Base-by-base conservation (phyloP, 164 flowering plant species). In the Akebia trifoliata region DNA sequence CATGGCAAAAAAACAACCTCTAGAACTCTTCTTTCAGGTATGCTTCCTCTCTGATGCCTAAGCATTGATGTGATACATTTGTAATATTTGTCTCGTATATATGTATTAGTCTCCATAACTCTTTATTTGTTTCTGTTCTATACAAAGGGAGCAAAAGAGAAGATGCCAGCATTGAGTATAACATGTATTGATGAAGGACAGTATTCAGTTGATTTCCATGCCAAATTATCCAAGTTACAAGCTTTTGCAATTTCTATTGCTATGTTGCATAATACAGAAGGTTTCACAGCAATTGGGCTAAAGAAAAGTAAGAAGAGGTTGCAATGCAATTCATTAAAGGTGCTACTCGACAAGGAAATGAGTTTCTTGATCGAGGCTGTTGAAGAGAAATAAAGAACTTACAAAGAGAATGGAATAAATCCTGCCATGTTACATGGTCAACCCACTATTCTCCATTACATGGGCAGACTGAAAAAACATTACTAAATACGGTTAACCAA, bases 231-330 rank as follows among this genome's bases (percentile, higher is more conserved):
- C 15, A 55, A 82, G n/a, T 58, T 93, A 57, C 97, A 93, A 65
- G 97, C 97, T 52, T 86, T 93, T 69, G 82, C 93, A 56, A 80
- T 84, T 14, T 85, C 89, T 60, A 78, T 93, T 62, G 87, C 97
- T 12, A 66, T 84, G 48, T 67, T 90, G 64, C 96, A 90, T 65
- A 65, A 78, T 45, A 57, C 76, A 22, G 90, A 84, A 68, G 74
- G 75, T 25, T 73, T 78, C 18, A 52, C 69, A 32, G 61, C 60
- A 14, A 43, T 56, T 3, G 68, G 56, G 47, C 69, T 63, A 43
- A 78, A 65, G 50, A 66, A 48, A 45, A 70, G 35, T 58, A 64
- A 22, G 32, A 66, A 77, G 66, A 60, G 70, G 22, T 30, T 68
- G 53, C 80, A 70, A 29, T 70, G 83, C 64, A 75, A 68, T 70